These are phyloP conservation scores for Fusarium torulosum DNA, from an alignment of 2,329 filamentous ascomycete genomes.

Conservation along the genomic window DNA sequence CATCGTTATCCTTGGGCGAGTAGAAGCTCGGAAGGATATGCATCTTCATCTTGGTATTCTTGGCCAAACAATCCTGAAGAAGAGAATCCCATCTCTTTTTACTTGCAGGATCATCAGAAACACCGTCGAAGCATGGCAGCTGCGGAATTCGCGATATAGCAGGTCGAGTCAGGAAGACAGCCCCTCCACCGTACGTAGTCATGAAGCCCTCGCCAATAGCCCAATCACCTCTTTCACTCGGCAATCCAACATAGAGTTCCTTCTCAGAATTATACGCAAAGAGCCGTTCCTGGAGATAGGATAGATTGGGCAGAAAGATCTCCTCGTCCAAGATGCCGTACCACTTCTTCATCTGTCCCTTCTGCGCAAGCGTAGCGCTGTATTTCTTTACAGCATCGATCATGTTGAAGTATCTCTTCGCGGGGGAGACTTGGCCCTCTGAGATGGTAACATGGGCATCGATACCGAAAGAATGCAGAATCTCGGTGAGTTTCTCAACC, in stretches of 20 bases:
- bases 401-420: slow-evolving; percentile 56
- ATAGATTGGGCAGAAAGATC: slow-evolving; percentile 60
- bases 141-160: slow-evolving; percentile 53
- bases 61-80: slow-evolving; percentile 57
- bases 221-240: slow-evolving; percentile 61
- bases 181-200: slow-evolving; percentile 60
- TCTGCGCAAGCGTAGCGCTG: slow-evolving; percentile 51
- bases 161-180: slow-evolving; percentile 56
- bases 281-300: slow-evolving; percentile 55
- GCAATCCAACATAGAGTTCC: slow-evolving; percentile 58
- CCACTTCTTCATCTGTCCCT: slow-evolving; percentile 56
- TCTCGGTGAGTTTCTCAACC: slow-evolving; percentile 47
- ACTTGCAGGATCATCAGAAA: slow-evolving; percentile 26
- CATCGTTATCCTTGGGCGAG: slow-evolving; percentile 52
- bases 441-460: slow-evolving; percentile 54
- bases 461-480: slow-evolving; percentile 55
- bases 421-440: slow-evolving; percentile 50
- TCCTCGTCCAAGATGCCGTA: slow-evolving; percentile 61
- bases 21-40: slow-evolving; percentile 60
- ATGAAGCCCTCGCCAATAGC: slow-evolving; percentile 52
- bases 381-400: slow-evolving; percentile 52
- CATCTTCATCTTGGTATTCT: slow-evolving; percentile 54
- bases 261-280: slow-evolving; percentile 51
- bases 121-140: slow-evolving; percentile 54
- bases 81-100: slow-evolving; percentile 57